These are phyloP conservation scores for Backusella psychrophila DNA, from an alignment of 192 early-diverging fungal species.

Conservation along the genomic window DNA sequence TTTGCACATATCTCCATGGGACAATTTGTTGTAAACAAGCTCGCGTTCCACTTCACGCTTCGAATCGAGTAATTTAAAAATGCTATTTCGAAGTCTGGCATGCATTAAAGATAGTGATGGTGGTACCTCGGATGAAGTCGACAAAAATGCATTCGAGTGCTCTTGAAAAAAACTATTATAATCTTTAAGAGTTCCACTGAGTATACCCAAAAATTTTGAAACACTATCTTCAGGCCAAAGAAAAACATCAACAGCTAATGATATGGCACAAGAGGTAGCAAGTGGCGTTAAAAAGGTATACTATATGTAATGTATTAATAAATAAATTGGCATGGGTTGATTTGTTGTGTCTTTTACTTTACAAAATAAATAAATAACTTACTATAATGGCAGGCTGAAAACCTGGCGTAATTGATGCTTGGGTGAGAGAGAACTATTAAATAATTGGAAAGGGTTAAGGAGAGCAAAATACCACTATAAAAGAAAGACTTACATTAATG, in stretches of 20 bases:
- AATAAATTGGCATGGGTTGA: not conserved
- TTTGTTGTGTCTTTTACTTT: not conserved
- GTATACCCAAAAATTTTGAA: slow-evolving; percentile 15
- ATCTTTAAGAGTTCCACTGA: slow-evolving; percentile 8
- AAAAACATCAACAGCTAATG: slow-evolving; percentile 21
- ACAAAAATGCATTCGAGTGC: slow-evolving; percentile 20
- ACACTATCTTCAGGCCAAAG: slow-evolving; percentile 34
- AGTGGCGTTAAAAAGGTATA: slow-evolving; percentile 27
- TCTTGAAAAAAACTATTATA: slow-evolving; percentile 15
- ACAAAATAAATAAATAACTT: not conserved
- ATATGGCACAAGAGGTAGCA: slow-evolving; percentile 12
- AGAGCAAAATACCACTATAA: not conserved
- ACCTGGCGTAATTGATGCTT: slow-evolving; percentile 1
- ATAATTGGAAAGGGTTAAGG: not conserved
- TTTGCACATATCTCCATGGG: slow-evolving; percentile 16
- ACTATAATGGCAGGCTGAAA: slow-evolving; percentile 18
- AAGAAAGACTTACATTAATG: not conserved
- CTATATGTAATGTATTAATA: not conserved
- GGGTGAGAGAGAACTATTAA: slow-evolving; percentile 24
- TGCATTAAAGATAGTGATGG: slow-evolving; percentile 2
- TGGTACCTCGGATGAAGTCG: not conserved
- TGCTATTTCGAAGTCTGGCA: slow-evolving; percentile 11
- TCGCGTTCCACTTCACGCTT: slow-evolving; percentile 32
- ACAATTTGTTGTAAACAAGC: slow-evolving; percentile 16
- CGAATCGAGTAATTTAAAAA: slow-evolving; percentile 21